Evolutionary conservation across 2,329 filamentous ascomycete genomes (phyloP), one percentile per base, ranked within the genome.

Genomic region (Trichophyton verrucosum): DNA sequence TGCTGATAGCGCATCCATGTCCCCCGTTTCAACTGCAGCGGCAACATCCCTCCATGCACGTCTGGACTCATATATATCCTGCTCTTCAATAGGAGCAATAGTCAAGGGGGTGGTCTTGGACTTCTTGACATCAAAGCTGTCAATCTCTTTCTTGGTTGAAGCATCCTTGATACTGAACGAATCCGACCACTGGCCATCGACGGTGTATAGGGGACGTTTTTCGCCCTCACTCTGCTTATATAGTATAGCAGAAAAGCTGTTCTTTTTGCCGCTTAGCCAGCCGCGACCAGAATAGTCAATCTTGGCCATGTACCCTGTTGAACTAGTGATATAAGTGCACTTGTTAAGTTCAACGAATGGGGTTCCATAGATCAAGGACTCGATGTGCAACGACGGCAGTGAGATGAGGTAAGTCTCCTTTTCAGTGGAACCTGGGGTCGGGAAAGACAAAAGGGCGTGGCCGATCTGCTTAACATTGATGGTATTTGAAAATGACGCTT

Each of bases 401-500:
- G 91, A 95, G 72, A 97, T 96, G 64, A 96, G 81, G 77, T 95
- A 95, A 66, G 83, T 85, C 71, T 94, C 89, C 60, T 69, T 67
- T 61, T 71, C 69, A 68, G 73, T 79, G 20, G 75, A 75, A 61
- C 88, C 86, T 22, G 72, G 77, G 46, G 68, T 70, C 51, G 72
- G 76, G 62, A 96, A 77, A 57, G 89, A 88, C 65, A 92, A 81
- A 38, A 95, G 78, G 46, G 91, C 91, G 71, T 96, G 91, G 40
- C 92, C 92, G 67, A 95, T 87, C 77, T 95, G 90, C 80, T 95
- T 96, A 71, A 99, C 87, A 69, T 92, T 88, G 74, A 97, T 96
- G 51, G 92, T 96, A 67, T 87, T 86, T 64, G 88, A 89, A 75
- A 99, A 96, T 15, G 90, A 95, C 3, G 92, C 91, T 74, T 96